Evolutionary conservation across 208 protist genomes (phyloP), one percentile per base, ranked within the genome.

Genomic region (Leishmania major): DNA sequence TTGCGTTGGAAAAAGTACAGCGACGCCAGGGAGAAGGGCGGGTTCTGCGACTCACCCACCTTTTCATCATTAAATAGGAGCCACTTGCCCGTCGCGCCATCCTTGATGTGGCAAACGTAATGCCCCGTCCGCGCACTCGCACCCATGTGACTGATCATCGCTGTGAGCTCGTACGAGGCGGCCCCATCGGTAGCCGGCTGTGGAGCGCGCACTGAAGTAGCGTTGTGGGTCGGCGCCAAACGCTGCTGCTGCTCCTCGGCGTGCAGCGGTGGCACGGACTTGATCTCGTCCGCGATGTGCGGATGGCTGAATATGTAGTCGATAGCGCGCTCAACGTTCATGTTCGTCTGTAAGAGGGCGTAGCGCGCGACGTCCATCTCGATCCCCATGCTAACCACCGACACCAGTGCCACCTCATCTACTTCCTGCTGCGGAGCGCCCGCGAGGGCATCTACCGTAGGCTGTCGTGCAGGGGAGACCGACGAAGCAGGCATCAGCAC

Each of bases 251-350:
- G 35, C 47, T 55, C 47, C 10, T 53, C 55, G 8, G 55, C 62
- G 19, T 37, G 43, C 57, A 17, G 37, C 43, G 79, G 70, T 25
- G 77, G 8, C 15, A 66, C 70, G 2, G 70, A 75, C 25, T 51
- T 79, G 67, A 86, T 79, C 77, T 94, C 87, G 43, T 73, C 72
- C n/a, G 82, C 82, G 77, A 96, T 94, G 75, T 99, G 90, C 4
- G 93, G 88, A 83, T 98, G 98, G 79, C 90, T 98, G 84, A 99
- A 99, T 78, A 99, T 89, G 94, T 98, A 99, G 75, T 99, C 98
- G 19, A 98, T 88, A 40, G 99, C 98, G 37, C 97, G 89, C 89
- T 99, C 98, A 1, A 97, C 89, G 83, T 99, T 96, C 92, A 95
- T 94, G 78, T 88, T 87, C 6, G 97, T 99, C 77, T 95, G 83